A percentile compares a stretch with the other conserved stretches of the same genome.
phyloP scores from a whole-genome alignment of 139 green algal species.

The Coelastrella sp. region DNA sequence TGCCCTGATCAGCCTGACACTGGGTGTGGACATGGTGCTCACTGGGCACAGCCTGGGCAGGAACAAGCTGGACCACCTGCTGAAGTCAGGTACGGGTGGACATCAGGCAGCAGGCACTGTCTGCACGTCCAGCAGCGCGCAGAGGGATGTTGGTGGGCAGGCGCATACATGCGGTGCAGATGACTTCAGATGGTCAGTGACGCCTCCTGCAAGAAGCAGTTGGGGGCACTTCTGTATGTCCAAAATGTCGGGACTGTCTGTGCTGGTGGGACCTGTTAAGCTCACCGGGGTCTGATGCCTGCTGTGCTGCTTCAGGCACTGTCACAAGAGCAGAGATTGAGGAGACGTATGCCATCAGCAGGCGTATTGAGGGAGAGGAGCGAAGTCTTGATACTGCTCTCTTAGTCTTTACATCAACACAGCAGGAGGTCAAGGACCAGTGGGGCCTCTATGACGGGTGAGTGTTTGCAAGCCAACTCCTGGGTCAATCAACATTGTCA shows the following conservation, averaged over 20 bases:
- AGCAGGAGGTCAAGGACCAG: slow-evolving; percentile 94
- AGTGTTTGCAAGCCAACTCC: neutral
- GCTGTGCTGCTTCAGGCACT: slow-evolving; percentile 56
- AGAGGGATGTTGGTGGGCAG: neutral
- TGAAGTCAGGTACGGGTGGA: slow-evolving; percentile 68
- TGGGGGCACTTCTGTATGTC: too few species aligned
- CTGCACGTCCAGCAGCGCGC: neutral
- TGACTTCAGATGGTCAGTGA: too few species aligned
- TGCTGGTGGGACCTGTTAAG: too few species aligned
- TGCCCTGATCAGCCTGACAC: slow-evolving; percentile 75
- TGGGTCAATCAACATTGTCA: neutral
- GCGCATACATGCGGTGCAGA: neutral
- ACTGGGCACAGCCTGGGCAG: slow-evolving; percentile 94
- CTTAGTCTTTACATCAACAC: slow-evolving; percentile 91
- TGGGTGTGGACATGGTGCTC: slow-evolving; percentile 92
- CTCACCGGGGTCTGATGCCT: too few species aligned
- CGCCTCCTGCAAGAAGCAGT: too few species aligned
- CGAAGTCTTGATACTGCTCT: slow-evolving; percentile 85
- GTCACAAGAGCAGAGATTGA: slow-evolving; percentile 87
- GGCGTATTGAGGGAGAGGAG: slow-evolving; percentile 92
- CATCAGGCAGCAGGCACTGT: neutral
- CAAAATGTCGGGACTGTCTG: too few species aligned
- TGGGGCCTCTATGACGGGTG: slow-evolving; percentile 96
- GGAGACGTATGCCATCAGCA: slow-evolving; percentile 88
- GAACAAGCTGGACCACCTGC: slow-evolving; percentile 96